Base-by-base conservation (phyloP, 2,329 filamentous ascomycete genomes). In the Sporothrix mexicana region DNA sequence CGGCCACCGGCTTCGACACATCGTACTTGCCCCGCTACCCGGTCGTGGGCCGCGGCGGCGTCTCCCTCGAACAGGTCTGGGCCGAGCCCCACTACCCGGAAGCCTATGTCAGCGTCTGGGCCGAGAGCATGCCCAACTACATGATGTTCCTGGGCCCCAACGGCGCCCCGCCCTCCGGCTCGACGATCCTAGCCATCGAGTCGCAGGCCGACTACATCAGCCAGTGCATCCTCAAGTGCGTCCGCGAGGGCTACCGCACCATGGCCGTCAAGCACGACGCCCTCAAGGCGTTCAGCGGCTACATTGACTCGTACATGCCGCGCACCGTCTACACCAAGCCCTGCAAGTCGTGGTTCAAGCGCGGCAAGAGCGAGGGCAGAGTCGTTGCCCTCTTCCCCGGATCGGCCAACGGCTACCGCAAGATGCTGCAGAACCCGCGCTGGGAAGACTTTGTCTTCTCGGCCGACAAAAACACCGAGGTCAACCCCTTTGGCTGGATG, bases 1-100 rank as follows among this genome's bases (percentile, higher is more conserved):
- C 86, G 72, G 87, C 87, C 17, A 88, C 86, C 0, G 86, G 87
- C 1, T 88, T 88, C 75, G 83, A 88, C 76, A 84, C 83, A 4
- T 85, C 83, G 82, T 88, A 87, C 77, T 77, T 81, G 10, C 86
- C 86, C 7, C 81, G 84, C 0, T 88, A 86, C 75, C 86, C 85
- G 0, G 78, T 88, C 36, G 78, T 85, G 15, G n/a, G 85, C 84
- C 51, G 51, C 36, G 41, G 57, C n/a, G 70, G 59, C 59, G 49
- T 57, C 7, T 45, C 70, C 7, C 59, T 67, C n/a, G 17, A 20
- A 3, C 15, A 20, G 3, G n/a, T 71, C 4, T 74, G 73, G 71
- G 45, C 59, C 7, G 69, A 71, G 55, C n/a, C 55, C 15, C 43
- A 23, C 30, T 49, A 45, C 25, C 69, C 74, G 5, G 74, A 68